phyloP scores from a whole-genome alignment of 352 stramenopile species.

The Blastocystis hominis region DNA sequence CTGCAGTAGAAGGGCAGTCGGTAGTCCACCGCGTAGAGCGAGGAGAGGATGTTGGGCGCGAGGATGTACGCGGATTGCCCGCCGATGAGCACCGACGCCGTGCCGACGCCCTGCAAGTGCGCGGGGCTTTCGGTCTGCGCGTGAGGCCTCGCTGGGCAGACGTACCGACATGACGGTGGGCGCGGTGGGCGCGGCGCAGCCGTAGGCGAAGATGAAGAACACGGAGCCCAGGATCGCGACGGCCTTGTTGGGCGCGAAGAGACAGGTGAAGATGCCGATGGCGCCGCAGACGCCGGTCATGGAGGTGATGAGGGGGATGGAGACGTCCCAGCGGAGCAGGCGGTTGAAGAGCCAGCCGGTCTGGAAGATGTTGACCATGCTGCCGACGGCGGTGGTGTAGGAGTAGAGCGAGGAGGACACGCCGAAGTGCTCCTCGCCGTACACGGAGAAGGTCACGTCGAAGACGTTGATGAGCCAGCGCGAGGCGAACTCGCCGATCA shows the following conservation, averaged over 20 bases:
- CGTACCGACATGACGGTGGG: slow-evolving; percentile 38
- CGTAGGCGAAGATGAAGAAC: slow-evolving; percentile 35
- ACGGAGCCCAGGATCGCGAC: neutral
- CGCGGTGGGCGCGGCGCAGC: slow-evolving; percentile 12
- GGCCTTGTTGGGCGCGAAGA: neutral
- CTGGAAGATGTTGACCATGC: slow-evolving; percentile 28
- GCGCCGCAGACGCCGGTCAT: slow-evolving; percentile 9
- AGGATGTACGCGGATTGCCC: slow-evolving; percentile 37
- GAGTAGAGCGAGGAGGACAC: neutral
- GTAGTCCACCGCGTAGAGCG: neutral
- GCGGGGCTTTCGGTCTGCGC: neutral
- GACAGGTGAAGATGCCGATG: slow-evolving; percentile 29
- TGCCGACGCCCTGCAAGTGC: neutral
- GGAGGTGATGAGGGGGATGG: slow-evolving; percentile 15
- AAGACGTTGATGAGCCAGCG: slow-evolving; percentile 42
- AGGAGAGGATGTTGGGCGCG: neutral
- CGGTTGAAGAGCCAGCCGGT: slow-evolving; percentile 46
- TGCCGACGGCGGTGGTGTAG: neutral
- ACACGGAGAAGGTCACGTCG: slow-evolving; percentile 38
- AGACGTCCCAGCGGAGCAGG: neutral
- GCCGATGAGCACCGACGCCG: neutral
- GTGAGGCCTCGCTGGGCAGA: neutral
- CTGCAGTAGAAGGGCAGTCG: neutral
- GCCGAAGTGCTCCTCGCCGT: slow-evolving; percentile 15
- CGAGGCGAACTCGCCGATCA: slow-evolving; percentile 30